Percentiles rank a stretch among this genome's conserved stretches.
Evolutionary conservation across 345 rosid genomes (phyloP).

Genomic region (Dimocarpus longan): DNA sequence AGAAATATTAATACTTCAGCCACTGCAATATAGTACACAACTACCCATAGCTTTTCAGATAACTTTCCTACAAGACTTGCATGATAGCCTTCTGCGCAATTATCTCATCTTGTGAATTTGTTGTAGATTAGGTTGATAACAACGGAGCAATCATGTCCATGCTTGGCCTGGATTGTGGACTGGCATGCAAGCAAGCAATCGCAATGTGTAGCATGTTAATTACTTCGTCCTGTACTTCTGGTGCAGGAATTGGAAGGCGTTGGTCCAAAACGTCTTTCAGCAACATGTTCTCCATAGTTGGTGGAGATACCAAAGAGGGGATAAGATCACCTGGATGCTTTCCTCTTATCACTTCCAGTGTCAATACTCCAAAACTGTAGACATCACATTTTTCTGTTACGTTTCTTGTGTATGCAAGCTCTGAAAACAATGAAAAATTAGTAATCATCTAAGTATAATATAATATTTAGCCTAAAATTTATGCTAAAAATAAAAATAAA

Average conservation of each 20-base stretch:
- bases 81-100: too few species aligned
- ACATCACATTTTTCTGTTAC: slow-evolving; percentile 33
- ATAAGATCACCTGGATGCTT: slow-evolving; percentile 28
- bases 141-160: slow-evolving; percentile 31
- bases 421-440: not conserved
- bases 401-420: slow-evolving; percentile 37
- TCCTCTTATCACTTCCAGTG: slow-evolving; percentile 32
- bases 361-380: slow-evolving; percentile 32
- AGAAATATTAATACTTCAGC: too few species aligned
- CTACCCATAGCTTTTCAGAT: too few species aligned
- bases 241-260: slow-evolving; percentile 31
- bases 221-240: slow-evolving; percentile 26
- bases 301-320: not conserved
- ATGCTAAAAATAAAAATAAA: too few species aligned
- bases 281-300: not conserved
- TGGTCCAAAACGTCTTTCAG: slow-evolving; percentile 24
- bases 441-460: not conserved
- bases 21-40: too few species aligned
- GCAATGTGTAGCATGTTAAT: slow-evolving; percentile 28
- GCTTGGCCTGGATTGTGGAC: slow-evolving; percentile 43
- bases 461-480: too few species aligned
- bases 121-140: too few species aligned
- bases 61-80: too few species aligned
- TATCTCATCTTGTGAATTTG: too few species aligned
- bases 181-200: slow-evolving; percentile 28